Evolutionary conservation across 2,329 filamentous ascomycete genomes (phyloP), one percentile per base, ranked within the genome.

Genomic region (Paecilomyces variotii): DNA sequence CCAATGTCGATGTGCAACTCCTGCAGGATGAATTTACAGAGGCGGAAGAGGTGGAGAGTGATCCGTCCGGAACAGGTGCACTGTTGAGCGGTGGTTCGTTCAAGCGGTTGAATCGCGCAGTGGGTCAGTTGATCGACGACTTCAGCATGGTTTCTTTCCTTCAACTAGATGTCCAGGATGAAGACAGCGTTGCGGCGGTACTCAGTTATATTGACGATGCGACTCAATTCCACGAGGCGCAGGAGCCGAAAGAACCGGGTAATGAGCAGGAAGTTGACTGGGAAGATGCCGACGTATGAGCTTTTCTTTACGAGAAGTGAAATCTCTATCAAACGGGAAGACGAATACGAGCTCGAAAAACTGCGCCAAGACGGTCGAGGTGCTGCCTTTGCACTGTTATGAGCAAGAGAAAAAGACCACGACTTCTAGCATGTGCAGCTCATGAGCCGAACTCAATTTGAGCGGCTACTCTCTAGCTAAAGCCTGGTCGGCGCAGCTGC

Each of bases 91-190:
- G 93, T 2, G 82, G 84, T 0, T 89, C 89, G 19, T 97, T 96
- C 74, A 84, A 89, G 61, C 83, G 85, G 66, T 78, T 97, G 64
- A 97, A 97, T 72, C 84, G 85, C 61, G 93, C 93, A 0, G 93
- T 99, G 4, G 94, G 90, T 0, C 85, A 89, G 56, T 79, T 99
- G 63, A 96, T 99, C 64, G 94, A 97, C 73, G 94, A 91, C 74
- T 99, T 97, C 77, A 96, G 91, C 77, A 95, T 99, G 90, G 90
- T 99, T 11, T 96, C 90, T 54, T 99, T 96, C 71, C 80, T 97
- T 59, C 90, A 92, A 77, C 80, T 97, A 52, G 90, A 97, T 70
- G 88, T 87, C 28, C 89, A 94, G 64, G 87, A 96, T 67, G 93
- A 97, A 76, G 91, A 97, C 67, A 97, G 93, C 69, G 87, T 97